Percentiles rank a stretch among this genome's conserved stretches.
These are phyloP conservation scores for Rhizodiscina lignyota DNA, from an alignment of 495 filamentous ascomycete genomes.

Conservation along the genomic window DNA sequence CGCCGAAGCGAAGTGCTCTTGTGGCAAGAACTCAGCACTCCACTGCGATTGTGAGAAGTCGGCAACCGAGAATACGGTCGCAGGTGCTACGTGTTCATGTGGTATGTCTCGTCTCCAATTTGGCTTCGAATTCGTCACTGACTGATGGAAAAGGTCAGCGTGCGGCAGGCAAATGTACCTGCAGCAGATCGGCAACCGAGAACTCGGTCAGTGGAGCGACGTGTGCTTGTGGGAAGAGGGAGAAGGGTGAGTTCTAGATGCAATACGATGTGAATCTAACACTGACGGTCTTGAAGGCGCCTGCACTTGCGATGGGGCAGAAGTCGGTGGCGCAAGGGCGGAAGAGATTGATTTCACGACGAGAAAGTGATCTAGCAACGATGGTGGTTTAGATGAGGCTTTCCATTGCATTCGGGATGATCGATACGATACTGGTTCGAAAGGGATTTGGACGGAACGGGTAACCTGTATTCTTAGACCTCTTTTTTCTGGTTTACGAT, in stretches of 20 bases:
- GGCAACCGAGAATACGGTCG: constrained; percentile 50
- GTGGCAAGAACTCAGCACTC: neutral
- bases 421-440: no score
- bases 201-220: constrained; percentile 43
- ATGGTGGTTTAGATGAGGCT: no score
- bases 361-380: constrained; percentile 23
- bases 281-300: constrained; percentile 33
- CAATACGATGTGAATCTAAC: constrained; percentile 2
- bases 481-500: no score
- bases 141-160: constrained; percentile 33
- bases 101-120: constrained; percentile 29
- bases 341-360: constrained; percentile 74
- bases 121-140: constrained; percentile 4
- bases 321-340: constrained; percentile 32
- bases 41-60: constrained; percentile 50
- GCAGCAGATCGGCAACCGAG: constrained; percentile 55
- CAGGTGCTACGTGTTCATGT: constrained; percentile 73
- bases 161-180: constrained; percentile 67
- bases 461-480: no score
- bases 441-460: no score
- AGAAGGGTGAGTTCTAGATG: constrained; percentile 35
- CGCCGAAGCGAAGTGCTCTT: neutral
- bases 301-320: constrained; percentile 69
- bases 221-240: constrained; percentile 65
- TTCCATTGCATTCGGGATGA: no score